These are phyloP conservation scores for Talaromyces sp. DNA, from an alignment of 2,329 filamentous ascomycete species.

Conservation along the genomic window DNA sequence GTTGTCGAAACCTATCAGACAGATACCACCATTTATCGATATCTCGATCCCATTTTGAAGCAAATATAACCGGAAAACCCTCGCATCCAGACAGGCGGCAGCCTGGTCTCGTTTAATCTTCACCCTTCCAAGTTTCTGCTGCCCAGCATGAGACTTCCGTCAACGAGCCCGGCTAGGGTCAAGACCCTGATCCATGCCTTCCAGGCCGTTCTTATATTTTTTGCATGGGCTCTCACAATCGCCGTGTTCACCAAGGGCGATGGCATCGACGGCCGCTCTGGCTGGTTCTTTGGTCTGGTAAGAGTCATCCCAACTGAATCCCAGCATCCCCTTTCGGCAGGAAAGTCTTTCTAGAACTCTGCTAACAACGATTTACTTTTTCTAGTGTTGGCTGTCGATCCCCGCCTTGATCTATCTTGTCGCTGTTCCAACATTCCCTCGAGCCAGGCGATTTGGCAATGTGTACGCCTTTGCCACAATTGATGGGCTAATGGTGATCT, in stretches of 20 bases:
- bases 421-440: slow-evolving; percentile 57
- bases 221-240: slow-evolving; percentile 54
- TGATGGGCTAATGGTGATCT: slow-evolving; percentile 49
- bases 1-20: not conserved
- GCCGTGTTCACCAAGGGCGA: slow-evolving; percentile 53
- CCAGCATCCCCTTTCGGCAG: not conserved
- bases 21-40: not conserved
- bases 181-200: slow-evolving; percentile 52
- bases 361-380: not conserved
- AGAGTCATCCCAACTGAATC: slow-evolving; percentile 15
- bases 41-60: not conserved
- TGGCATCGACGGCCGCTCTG: slow-evolving; percentile 49
- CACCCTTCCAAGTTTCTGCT: not conserved
- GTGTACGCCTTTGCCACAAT: slow-evolving; percentile 55
- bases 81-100: not conserved
- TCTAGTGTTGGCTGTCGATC: slow-evolving; percentile 55
- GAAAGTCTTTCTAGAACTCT: not conserved
- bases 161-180: slow-evolving; percentile 47
- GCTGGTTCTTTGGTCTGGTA: slow-evolving; percentile 56
- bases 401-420: slow-evolving; percentile 56
- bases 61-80: not conserved
- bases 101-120: not conserved
- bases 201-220: slow-evolving; percentile 53
- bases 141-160: slow-evolving; percentile 24
- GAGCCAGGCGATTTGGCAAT: slow-evolving; percentile 54